Conservation (phyloP, 2,329 filamentous ascomycete species). For the Geoglossum cookeanum region DNA sequence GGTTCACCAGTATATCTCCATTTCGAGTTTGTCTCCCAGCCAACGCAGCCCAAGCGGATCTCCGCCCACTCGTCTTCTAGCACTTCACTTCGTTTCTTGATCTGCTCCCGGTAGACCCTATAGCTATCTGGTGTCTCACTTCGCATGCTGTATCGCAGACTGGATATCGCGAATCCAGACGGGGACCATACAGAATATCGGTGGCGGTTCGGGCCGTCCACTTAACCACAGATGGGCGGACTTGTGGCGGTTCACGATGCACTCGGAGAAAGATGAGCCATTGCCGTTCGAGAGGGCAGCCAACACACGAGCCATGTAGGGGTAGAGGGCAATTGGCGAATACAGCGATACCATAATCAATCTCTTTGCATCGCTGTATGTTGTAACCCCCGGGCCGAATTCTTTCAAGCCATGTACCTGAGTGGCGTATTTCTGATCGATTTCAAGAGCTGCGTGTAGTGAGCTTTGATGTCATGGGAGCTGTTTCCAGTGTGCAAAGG, state of each 20-base stretch:
- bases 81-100: constrained; percentile 13
- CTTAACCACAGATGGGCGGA: not conserved
- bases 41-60: constrained; percentile 19
- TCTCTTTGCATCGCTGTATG: constrained; percentile 18
- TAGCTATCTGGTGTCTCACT: not conserved
- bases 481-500: constrained; percentile 16
- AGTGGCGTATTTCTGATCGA: constrained; percentile 14
- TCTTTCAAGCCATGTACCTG: constrained; percentile 15
- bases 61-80: constrained; percentile 22
- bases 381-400: constrained; percentile 19
- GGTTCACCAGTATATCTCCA: constrained; percentile 19
- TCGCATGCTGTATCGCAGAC: not conserved
- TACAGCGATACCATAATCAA: constrained; percentile 17
- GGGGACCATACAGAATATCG: not conserved
- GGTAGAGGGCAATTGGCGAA: not conserved
- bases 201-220: not conserved
- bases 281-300: constrained; percentile 14
- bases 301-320: constrained; percentile 11
- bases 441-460: constrained; percentile 1
- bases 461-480: constrained; percentile 14
- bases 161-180: not conserved
- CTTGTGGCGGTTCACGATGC: constrained; percentile 12
- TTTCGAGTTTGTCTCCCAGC: constrained; percentile 19
- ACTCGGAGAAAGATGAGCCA: constrained; percentile 14
- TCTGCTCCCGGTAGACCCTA: not conserved